A percentile compares a stretch with the other conserved stretches of the same genome.
Evolutionary conservation across 371 early-diverging fungal species (phyloP).

Genomic region (Mortierella sp.): DNA sequence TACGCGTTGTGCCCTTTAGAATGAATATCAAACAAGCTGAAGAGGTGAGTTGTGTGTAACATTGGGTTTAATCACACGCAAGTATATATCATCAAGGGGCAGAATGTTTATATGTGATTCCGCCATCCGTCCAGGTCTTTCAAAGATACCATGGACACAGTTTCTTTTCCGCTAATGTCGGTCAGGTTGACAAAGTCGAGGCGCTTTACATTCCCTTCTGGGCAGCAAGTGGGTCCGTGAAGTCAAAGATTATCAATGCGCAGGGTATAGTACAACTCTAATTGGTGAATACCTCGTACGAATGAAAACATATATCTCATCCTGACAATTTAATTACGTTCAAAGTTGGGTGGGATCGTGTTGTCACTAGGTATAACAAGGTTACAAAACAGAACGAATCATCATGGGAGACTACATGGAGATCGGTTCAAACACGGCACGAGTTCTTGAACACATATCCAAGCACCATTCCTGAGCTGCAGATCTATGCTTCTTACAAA

Average conservation of each 20-base stretch:
- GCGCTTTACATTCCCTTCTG: constrained; percentile 72
- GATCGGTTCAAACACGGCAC: constrained; percentile 60
- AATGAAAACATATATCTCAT: neutral
- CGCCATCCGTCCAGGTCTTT: constrained; percentile 58
- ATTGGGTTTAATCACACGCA: no score
- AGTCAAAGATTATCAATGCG: constrained; percentile 65
- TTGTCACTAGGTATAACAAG: constrained; percentile 61
- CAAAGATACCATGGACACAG: constrained; percentile 69
- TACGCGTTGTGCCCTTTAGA: constrained; percentile 66
- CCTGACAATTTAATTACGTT: neutral
- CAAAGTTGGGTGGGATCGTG: constrained; percentile 52
- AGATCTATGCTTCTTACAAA: constrained; percentile 70
- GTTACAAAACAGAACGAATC: constrained; percentile 62
- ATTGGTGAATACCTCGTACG: neutral
- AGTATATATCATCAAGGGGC: no score
- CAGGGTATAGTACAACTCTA: constrained; percentile 55
- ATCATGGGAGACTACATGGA: constrained; percentile 69
- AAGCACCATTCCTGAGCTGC: constrained; percentile 62
- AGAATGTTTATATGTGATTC: neutral
- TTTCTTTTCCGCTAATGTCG: constrained; percentile 67
- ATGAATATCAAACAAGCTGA: constrained; percentile 70
- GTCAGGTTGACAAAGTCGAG: constrained; percentile 61
- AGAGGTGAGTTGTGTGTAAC: constrained; percentile 63
- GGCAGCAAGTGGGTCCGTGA: constrained; percentile 67
- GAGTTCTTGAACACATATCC: constrained; percentile 62